These are phyloP conservation scores for Suillus bovinus DNA, from an alignment of 768 basidiomycete species.

Conservation along the genomic window DNA sequence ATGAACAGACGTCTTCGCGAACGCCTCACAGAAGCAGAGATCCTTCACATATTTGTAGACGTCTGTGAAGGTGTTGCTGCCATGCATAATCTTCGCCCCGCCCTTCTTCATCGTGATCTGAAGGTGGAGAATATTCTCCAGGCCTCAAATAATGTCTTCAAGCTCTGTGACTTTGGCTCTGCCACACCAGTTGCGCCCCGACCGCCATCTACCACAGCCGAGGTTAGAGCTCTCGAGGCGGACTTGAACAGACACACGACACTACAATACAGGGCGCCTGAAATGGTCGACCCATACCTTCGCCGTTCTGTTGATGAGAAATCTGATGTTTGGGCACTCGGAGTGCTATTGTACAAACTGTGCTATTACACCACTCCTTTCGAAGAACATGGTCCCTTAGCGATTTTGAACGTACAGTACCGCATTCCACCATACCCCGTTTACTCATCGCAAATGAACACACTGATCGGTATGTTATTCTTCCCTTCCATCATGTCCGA, in stretches of 20 bases:
- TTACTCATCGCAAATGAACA: conserved; percentile 82
- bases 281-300: conserved; percentile 93
- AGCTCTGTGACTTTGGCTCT: conserved; percentile 98
- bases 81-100: conserved; percentile 92
- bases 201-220: conserved; percentile 76
- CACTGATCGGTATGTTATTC: conserved; percentile 69
- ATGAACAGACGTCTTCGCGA: conserved; percentile 97
- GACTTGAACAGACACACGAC: conserved; percentile 96
- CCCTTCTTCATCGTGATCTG: conserved; percentile 93
- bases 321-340: conserved; percentile 97
- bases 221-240: conserved; percentile 84
- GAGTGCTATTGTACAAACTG: conserved; percentile 95
- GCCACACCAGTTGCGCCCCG: conserved; percentile 70
- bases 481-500: conserved; percentile 6
- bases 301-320: conserved; percentile 88
- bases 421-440: conserved; percentile 86
- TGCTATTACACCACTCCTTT: conserved; percentile 99
- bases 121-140: conserved; percentile 99
- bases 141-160: conserved; percentile 80
- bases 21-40: conserved; percentile 92
- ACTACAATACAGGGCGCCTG: conserved; percentile 96
- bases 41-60: conserved; percentile 96
- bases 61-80: conserved; percentile 95
- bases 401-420: conserved; percentile 96
- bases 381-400: conserved; percentile 95